phyloP scores from a whole-genome alignment of 371 early-diverging fungal genomes.

The Edhazardia aedis region DNA sequence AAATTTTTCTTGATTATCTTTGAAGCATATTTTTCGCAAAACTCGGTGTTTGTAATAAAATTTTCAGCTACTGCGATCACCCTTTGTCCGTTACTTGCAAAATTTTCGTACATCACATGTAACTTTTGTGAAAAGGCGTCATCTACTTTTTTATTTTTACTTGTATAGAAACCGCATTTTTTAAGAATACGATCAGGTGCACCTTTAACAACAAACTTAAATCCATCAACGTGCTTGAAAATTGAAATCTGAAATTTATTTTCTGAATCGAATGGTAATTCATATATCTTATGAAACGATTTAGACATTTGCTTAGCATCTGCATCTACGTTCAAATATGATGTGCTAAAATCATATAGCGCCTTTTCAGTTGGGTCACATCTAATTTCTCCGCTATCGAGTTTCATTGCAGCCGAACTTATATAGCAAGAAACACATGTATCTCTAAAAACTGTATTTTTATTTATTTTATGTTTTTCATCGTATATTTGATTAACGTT shows the following conservation, averaged over 20 bases:
- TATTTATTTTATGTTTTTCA: no score
- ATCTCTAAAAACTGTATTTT: no score
- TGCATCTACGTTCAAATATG: constrained; percentile 40
- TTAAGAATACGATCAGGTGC: constrained; percentile 68
- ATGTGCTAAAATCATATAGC: constrained; percentile 55
- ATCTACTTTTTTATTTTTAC: constrained; percentile 44
- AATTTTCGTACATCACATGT: constrained; percentile 54
- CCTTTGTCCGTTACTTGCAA: constrained; percentile 72
- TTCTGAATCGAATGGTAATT: constrained; percentile 73
- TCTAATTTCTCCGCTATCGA: no score
- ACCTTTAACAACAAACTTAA: constrained; percentile 63
- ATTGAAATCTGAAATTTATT: constrained; percentile 76
- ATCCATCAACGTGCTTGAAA: constrained; percentile 51
- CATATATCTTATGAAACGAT: constrained; percentile 60
- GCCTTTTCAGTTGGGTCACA: constrained; percentile 79
- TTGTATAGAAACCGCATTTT: constrained; percentile 51
- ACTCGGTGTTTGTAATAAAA: no score
- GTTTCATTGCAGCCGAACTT: no score
- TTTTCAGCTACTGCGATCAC: constrained; percentile 74
- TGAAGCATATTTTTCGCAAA: no score
- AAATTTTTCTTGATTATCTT: no score
- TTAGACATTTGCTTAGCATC: constrained; percentile 18
- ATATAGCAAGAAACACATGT: no score
- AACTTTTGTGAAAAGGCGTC: constrained; percentile 50
- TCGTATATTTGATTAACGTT: no score